Evolutionary conservation across 371 early-diverging fungal genomes (phyloP).

Genomic region (Mortierella sp.): DNA sequence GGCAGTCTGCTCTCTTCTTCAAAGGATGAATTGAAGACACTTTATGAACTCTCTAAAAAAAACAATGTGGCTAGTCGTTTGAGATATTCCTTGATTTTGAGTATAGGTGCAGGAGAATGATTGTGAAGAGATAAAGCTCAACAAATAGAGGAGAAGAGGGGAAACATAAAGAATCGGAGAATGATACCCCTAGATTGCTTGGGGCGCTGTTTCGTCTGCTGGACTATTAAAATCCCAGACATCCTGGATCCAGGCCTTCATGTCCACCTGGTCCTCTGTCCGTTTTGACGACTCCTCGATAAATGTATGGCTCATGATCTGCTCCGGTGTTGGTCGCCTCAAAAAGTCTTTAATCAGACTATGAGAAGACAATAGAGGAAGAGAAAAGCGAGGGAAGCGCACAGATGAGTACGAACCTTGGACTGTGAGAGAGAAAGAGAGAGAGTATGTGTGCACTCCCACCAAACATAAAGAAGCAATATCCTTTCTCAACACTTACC

Average conservation of each 20-base stretch:
- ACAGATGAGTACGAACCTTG: too few relatives aligned
- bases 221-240: constrained; percentile 46
- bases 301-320: constrained; percentile 76
- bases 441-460: constrained; percentile 34
- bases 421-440: too few relatives aligned
- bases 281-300: constrained; percentile 54
- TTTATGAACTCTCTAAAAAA: not conserved
- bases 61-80: not conserved
- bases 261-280: constrained; percentile 41
- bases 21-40: too few relatives aligned
- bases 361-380: constrained; percentile 22
- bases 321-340: constrained; percentile 79
- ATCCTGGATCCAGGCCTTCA: constrained; percentile 47
- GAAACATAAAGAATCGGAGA: too few relatives aligned
- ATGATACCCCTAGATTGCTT: constrained; percentile 22
- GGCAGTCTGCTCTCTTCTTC: too few relatives aligned
- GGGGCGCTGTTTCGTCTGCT: constrained; percentile 30
- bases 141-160: not conserved
- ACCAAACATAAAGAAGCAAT: not conserved
- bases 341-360: constrained; percentile 85
- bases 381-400: too few relatives aligned
- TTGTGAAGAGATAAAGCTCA: not conserved
- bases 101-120: not conserved
- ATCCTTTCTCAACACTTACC: constrained; percentile 60
- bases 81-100: not conserved